Evolutionary conservation across 495 filamentous ascomycete genomes (phyloP).

Genomic region (Penicillium paxilli): DNA sequence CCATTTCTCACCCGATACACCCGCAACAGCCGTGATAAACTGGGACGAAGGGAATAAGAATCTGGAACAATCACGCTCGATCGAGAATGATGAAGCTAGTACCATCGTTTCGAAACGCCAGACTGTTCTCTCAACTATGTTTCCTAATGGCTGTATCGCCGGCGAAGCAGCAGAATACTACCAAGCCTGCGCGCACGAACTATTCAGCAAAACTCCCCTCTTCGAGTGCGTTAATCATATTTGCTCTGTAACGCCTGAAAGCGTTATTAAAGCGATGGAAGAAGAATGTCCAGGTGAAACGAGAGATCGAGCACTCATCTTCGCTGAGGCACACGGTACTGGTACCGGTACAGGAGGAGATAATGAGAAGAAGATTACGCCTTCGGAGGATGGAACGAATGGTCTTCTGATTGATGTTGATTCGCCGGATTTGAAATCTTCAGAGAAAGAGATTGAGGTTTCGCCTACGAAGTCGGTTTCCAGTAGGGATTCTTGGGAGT

Average conservation of each 20-base stretch:
- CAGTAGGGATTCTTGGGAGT: constrained; percentile 19
- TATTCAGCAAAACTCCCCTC: constrained; percentile 47
- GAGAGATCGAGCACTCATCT: not conserved
- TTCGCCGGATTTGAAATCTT: constrained; percentile 9
- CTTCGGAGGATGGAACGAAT: not conserved
- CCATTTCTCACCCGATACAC: constrained; percentile 29
- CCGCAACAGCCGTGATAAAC: constrained; percentile 21
- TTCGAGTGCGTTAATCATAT: constrained; percentile 52
- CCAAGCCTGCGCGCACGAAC: constrained; percentile 52
- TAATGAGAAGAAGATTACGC: not conserved
- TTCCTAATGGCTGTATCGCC: constrained; percentile 28
- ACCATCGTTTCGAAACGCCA: constrained; percentile 9
- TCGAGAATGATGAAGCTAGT: not conserved
- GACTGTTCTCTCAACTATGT: constrained; percentile 25
- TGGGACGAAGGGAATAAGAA: constrained; percentile 25
- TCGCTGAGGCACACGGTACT: not conserved
- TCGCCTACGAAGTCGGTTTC: constrained; percentile 4
- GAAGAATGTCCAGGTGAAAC: constrained; percentile 3
- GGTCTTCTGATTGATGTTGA: constrained; percentile 37
- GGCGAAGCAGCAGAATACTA: constrained; percentile 55
- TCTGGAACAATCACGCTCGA: constrained; percentile 15
- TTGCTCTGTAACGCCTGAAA: constrained; percentile 39
- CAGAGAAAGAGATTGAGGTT: constrained; percentile 1
- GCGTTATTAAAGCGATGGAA: not conserved
- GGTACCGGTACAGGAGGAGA: not conserved